Evolutionary conservation across 495 filamentous ascomycete species (phyloP).

Genomic region (Amorphotheca resinae): DNA sequence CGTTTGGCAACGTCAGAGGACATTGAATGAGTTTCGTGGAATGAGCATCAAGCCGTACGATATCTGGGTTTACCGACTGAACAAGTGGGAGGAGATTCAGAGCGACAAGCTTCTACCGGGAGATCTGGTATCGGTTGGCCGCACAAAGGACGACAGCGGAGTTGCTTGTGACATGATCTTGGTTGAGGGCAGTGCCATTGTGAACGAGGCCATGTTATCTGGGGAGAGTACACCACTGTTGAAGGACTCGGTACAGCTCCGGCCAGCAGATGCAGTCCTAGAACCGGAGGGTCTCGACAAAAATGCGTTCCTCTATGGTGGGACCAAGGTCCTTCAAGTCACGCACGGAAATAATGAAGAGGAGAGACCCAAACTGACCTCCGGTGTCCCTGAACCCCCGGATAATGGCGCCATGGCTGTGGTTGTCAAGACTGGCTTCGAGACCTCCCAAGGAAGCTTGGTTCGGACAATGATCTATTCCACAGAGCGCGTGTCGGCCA

Average conservation of each 20-base stretch:
- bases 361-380: constrained; percentile 48
- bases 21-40: constrained; percentile 91
- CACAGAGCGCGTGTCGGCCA: constrained; percentile 94
- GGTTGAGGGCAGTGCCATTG: constrained; percentile 89
- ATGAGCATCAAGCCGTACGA: constrained; percentile 99
- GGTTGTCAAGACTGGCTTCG: constrained; percentile 94
- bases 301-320: constrained; percentile 89
- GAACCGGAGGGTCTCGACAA: constrained; percentile 92
- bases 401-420: constrained; percentile 92
- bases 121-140: constrained; percentile 87
- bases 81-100: constrained; percentile 77
- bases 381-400: constrained; percentile 60
- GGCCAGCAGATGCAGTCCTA: constrained; percentile 70
- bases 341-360: constrained; percentile 74
- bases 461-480: constrained; percentile 99
- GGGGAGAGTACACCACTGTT: constrained; percentile 94
- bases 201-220: constrained; percentile 98
- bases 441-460: constrained; percentile 93
- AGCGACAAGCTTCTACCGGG: constrained; percentile 93
- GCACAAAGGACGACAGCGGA: constrained; percentile 93
- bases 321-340: constrained; percentile 94
- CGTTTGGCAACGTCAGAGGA: constrained; percentile 96
- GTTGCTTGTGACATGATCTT: constrained; percentile 96
- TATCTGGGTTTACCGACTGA: constrained; percentile 74
- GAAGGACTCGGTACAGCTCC: constrained; percentile 91